phyloP scores from a whole-genome alignment of 2,329 filamentous ascomycete species.

The Lasiodiplodia sp. region DNA sequence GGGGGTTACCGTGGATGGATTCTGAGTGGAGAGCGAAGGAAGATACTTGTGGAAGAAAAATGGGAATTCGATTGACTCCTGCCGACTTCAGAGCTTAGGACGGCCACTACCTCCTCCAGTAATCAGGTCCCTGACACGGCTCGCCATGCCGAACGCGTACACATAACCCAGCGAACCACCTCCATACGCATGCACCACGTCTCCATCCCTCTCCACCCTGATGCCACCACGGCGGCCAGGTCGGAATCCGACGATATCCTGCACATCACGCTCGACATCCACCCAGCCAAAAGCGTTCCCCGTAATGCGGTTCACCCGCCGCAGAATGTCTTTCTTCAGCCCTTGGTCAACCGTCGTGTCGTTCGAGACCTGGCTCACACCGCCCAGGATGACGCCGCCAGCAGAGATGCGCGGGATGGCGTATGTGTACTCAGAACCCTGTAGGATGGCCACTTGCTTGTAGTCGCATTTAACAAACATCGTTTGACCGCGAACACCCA shows the following conservation, averaged over 20 bases:
- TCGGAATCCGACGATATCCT: neutral
- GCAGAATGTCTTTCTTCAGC: neutral
- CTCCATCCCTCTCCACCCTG: neutral
- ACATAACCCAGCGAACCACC: conserved; percentile 33
- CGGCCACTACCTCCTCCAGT: neutral
- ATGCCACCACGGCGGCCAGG: neutral
- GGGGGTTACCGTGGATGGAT: conserved; percentile 27
- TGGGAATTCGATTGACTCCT: neutral
- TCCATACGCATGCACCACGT: neutral
- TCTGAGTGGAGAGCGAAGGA: neutral
- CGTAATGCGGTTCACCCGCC: neutral
- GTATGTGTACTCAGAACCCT: too few relatives aligned
- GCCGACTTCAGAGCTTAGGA: neutral
- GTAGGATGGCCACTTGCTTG: too few relatives aligned
- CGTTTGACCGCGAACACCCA: too few relatives aligned
- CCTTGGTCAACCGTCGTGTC: too few relatives aligned
- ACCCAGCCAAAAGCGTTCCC: neutral
- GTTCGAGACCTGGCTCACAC: too few relatives aligned
- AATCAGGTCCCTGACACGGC: neutral
- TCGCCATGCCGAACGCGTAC: neutral
- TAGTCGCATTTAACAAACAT: too few relatives aligned
- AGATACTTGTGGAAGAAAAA: too few relatives aligned
- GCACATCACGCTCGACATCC: neutral
- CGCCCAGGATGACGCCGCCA: too few relatives aligned
- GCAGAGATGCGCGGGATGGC: too few relatives aligned